Percentiles rank a stretch among this genome's conserved stretches.
These are phyloP conservation scores for Boletus patriciae DNA, from an alignment of 768 basidiomycete species.

Conservation along the genomic window DNA sequence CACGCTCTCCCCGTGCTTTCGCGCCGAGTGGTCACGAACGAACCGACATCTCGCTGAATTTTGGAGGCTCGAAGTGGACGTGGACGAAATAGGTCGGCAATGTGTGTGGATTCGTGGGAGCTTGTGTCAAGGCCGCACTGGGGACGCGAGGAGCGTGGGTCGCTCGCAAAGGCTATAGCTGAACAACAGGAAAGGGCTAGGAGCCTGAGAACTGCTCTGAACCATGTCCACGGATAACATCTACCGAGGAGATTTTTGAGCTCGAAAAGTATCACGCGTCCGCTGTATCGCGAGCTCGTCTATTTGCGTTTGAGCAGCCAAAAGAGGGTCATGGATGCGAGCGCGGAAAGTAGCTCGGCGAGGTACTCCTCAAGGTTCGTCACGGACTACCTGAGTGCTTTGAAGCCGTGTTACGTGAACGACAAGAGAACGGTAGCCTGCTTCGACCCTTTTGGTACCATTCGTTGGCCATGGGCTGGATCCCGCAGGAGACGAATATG, in stretches of 20 bases:
- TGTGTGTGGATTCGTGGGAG: conserved; percentile 29
- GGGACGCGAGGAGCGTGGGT: conserved; percentile 33
- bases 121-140: conserved; percentile 45
- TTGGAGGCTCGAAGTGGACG: conserved; percentile 66
- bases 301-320: conserved; percentile 38
- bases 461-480: conserved; percentile 62
- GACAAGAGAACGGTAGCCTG: conserved; percentile 72
- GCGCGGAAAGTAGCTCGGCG: conserved; percentile 90
- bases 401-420: conserved; percentile 63
- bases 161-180: conserved; percentile 33
- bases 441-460: conserved; percentile 92
- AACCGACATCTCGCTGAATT: too few relatives aligned
- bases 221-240: conserved; percentile 74
- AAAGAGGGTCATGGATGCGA: conserved; percentile 68
- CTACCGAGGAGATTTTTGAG: conserved; percentile 68
- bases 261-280: conserved; percentile 43
- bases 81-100: conserved; percentile 46
- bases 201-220: conserved; percentile 35
- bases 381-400: conserved; percentile 85
- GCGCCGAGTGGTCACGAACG: too few relatives aligned
- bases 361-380: conserved; percentile 57
- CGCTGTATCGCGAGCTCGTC: conserved; percentile 15
- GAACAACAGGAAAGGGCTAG: conserved; percentile 35
- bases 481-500: conserved; percentile 45
- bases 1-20: too few relatives aligned